Base-by-base conservation (phyloP, 2,329 filamentous ascomycete species). In the Colletotrichum cordylinicola region DNA sequence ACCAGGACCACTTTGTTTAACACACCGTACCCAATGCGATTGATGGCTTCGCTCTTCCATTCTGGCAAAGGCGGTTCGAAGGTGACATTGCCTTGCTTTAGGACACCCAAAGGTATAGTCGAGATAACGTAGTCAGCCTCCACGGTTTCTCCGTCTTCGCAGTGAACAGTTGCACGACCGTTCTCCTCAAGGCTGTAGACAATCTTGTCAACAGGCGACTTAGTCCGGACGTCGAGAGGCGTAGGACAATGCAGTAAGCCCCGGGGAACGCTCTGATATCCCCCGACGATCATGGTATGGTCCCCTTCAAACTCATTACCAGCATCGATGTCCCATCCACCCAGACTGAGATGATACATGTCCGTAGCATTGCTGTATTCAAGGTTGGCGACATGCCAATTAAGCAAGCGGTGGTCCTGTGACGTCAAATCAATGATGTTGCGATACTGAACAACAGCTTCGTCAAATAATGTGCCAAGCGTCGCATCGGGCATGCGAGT, bases 371-470 rank as follows among this genome's bases (percentile, higher is more conserved):
- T 99, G 77, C 96, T 98, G 82, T 99, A 99, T 84, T 99, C 97
- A 16, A 99, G 90, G 82, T 99, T 99, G 78, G 98, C 98, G 83
- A 98, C 94, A 84, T 99, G 98, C 97, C 97, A 99, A 82, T 98
- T 99, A 81, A 98, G 90, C 18, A 99, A 88, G 61, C 97, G 92
- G 84, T 98, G 93, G 81, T 99, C 97, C 82, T 95, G 94, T 2
- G 96, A 91, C 16, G 93, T 95, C 68, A 99, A 86, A 74, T 98
- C 93, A 33, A 98, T 90, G 65, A 99, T 90, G 37, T 91, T 89
- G 80, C 94, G 93, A 82, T 98, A 99, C 83, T 98, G 96, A 21
- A 90, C 90, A 76, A 99, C 93, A n/a, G 96, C 95, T 78, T 96
- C 93, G 81, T 99, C 95, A 87, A 98, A 94, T 4, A 98, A 94